A percentile compares a stretch with the other conserved stretches of the same genome.
These are phyloP conservation scores for Phialophora chinensis DNA, from an alignment of 2,329 filamentous ascomycete genomes.

Conservation along the genomic window DNA sequence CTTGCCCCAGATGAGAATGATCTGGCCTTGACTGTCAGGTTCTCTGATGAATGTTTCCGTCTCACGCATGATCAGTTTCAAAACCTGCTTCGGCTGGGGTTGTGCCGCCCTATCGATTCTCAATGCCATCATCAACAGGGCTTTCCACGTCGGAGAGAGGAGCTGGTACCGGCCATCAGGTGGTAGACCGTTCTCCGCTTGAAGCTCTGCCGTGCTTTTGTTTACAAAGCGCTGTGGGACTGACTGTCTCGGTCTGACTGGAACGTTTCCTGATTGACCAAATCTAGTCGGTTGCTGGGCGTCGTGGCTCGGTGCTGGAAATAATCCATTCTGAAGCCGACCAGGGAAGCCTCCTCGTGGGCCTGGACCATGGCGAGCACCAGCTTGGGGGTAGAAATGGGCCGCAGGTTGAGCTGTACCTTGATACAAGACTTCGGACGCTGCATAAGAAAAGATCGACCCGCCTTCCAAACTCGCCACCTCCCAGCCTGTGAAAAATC, in stretches of 20 bases:
- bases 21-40: constrained; percentile 20
- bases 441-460: constrained; percentile 31
- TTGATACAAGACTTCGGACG: constrained; percentile 24
- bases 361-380: background rate
- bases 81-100: constrained; percentile 20
- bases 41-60: constrained; percentile 33
- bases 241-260: background rate
- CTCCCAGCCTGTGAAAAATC: constrained; percentile 32
- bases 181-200: constrained; percentile 12
- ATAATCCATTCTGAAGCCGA: constrained; percentile 1
- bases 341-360: background rate
- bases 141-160: constrained; percentile 17
- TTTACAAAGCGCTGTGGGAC: background rate
- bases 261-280: constrained; percentile 2
- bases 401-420: constrained; percentile 11
- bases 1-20: constrained; percentile 36
- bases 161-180: constrained; percentile 23
- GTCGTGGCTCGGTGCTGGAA: background rate
- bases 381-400: constrained; percentile 12
- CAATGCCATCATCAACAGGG: constrained; percentile 15
- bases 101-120: constrained; percentile 13
- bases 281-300: background rate
- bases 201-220: constrained; percentile 17
- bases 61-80: constrained; percentile 27
- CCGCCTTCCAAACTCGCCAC: constrained; percentile 30